Evolutionary conservation across 2,329 filamentous ascomycete species (phyloP), one percentile per base, ranked within the genome.

Genomic region (Sclerotinia nivalis): DNA sequence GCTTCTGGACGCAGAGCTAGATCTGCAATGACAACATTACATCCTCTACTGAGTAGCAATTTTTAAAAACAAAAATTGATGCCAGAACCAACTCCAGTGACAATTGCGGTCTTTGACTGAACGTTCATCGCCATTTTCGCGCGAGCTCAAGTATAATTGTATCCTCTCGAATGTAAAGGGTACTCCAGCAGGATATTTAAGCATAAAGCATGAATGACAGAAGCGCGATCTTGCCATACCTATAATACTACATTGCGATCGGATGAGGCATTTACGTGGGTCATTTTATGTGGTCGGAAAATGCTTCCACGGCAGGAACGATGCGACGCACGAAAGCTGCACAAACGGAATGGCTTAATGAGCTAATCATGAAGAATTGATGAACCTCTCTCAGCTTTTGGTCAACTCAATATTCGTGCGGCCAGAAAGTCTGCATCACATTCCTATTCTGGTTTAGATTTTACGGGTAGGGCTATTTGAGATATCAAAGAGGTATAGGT

Each of bases 51-150:
- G 0, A 85, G 77, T 2, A 85, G 79, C 0, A 84, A 77, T 28
- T 79, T 73, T 6, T 82, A 82, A 56, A 85, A 84, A 4, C 76
- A 77, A 13, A 84, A 76, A 69, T 82, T 83, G 70, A 84, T 84
- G 83, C 84, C 85, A 60, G 84, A 86, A 37, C 85, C 85, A 52
- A 83, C 85, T 45, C 85, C 85, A 15, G 85, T 87, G 43, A 87
- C 79, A 60, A 87, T 84, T 18, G 85, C 85, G 18, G 83, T 82
- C 74, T 82, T 84, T 65, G 81, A 82, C 66, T 80, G 74, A 28
- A 85, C 80, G n/a, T 74, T 72, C 72, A 76, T 74, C 8, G 76
- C 76, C 76, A 77, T 77, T 20, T 34, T 68, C 13, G n/a, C 22
- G 5, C n/a, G 25, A 18, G 31, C 4, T 12, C 9, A 22, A 18